phyloP scores from a whole-genome alignment of 108 stramenopile species.

The Mediolabrus comicus region DNA sequence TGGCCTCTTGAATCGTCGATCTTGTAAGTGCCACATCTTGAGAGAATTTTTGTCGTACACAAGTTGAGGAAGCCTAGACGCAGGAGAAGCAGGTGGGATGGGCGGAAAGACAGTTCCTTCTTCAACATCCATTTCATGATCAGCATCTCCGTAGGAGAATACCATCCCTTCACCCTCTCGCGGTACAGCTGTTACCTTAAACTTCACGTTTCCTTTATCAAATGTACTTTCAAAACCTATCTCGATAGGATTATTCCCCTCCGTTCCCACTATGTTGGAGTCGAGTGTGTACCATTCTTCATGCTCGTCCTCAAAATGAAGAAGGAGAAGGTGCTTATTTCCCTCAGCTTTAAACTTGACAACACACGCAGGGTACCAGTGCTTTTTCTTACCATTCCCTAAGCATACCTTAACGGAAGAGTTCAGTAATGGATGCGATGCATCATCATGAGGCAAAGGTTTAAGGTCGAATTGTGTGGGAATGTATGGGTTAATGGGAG shows the following conservation, averaged over 20 bases:
- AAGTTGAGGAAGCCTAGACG: conserved; percentile 60
- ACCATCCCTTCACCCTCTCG: conserved; percentile 59
- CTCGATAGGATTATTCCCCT: conserved; percentile 18
- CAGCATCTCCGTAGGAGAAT: conserved; percentile 68
- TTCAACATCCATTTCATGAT: conserved; percentile 72
- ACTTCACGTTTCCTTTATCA: conserved; percentile 69
- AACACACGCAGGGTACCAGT: conserved; percentile 75
- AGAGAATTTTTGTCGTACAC: conserved; percentile 61
- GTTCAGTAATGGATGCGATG: conserved; percentile 72
- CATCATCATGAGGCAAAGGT: conserved; percentile 67
- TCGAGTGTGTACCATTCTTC: conserved; percentile 80
- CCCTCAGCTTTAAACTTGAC: conserved; percentile 62
- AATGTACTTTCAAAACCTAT: conserved; percentile 74
- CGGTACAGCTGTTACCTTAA: conserved; percentile 64
- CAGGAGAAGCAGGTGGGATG: conserved; percentile 64
- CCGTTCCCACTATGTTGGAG: conserved; percentile 19
- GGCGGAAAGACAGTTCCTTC: conserved; percentile 68
- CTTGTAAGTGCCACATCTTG: conserved; percentile 83
- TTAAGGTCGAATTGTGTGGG: conserved; percentile 72
- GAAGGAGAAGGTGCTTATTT: conserved; percentile 48
- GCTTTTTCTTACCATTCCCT: conserved; percentile 64
- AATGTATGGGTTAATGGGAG: conserved; percentile 74
- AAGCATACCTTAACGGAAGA: conserved; percentile 78
- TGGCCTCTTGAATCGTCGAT: conserved; percentile 81
- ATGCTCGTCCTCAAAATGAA: conserved; percentile 78